Percentiles rank a stretch among this genome's conserved stretches.
Evolutionary conservation across 306 rosid genomes (phyloP).

Genomic region (Castanospermum australe): DNA sequence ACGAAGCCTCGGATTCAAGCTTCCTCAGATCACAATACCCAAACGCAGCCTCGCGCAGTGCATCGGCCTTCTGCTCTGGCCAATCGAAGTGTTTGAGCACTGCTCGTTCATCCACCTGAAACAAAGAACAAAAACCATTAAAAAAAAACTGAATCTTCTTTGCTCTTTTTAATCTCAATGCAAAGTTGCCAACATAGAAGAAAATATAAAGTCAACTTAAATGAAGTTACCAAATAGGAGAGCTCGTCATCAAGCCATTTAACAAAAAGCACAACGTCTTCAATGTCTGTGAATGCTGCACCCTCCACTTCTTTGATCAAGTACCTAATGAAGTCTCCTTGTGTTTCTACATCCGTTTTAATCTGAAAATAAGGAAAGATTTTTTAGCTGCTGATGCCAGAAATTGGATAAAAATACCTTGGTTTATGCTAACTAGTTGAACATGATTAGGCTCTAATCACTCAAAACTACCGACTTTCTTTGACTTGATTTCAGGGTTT

Average conservation of each 20-base stretch:
- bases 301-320: conserved; percentile 82
- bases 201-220: not conserved
- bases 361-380: conserved; percentile 45
- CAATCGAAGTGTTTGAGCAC: conserved; percentile 90
- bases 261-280: conserved; percentile 83
- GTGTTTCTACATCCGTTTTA: conserved; percentile 86
- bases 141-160: not conserved
- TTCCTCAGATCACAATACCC: conserved; percentile 88
- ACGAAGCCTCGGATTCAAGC: conserved; percentile 70
- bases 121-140: not conserved
- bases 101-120: conserved; percentile 91
- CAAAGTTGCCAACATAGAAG: not conserved
- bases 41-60: conserved; percentile 90
- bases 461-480: not conserved
- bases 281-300: conserved; percentile 75
- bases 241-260: conserved; percentile 98
- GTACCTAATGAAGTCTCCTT: conserved; percentile 82
- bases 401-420: not conserved
- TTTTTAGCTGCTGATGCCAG: not conserved
- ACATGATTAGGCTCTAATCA: not conserved
- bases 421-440: not conserved
- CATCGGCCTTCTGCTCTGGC: conserved; percentile 97
- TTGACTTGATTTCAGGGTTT: not conserved
- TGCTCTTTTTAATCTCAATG: not conserved
- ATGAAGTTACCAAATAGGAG: conserved; percentile 66